phyloP scores from a whole-genome alignment of 495 filamentous ascomycete genomes.

The Penicillium verhagenii region DNA sequence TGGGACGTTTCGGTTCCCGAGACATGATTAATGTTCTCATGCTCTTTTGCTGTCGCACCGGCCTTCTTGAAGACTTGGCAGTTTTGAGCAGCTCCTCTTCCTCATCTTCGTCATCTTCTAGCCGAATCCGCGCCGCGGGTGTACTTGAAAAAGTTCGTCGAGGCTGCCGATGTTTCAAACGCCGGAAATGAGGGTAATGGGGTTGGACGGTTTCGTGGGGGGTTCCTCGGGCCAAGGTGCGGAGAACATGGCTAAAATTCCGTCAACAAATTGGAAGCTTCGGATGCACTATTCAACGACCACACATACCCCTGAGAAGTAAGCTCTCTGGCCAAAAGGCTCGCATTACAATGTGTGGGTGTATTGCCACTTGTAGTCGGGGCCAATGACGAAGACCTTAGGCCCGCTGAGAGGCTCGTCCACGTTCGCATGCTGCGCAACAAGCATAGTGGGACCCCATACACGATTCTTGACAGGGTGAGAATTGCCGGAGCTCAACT shows the following conservation, averaged over 20 bases:
- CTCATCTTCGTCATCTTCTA: constrained; percentile 16
- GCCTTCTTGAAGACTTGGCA: neutral
- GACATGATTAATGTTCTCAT: constrained; percentile 11
- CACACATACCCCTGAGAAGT: neutral
- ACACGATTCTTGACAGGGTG: neutral
- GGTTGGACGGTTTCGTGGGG: neutral
- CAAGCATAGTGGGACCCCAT: constrained; percentile 20
- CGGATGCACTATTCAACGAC: neutral
- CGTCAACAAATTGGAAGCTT: neutral
- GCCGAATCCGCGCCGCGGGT: neutral
- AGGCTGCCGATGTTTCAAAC: neutral
- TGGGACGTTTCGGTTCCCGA: constrained; percentile 2
- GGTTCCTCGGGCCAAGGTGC: neutral
- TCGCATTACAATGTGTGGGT: neutral
- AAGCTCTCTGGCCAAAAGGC: neutral
- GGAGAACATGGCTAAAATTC: neutral
- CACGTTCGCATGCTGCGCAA: constrained; percentile 23
- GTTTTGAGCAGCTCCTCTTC: neutral
- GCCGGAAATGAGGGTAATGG: neutral
- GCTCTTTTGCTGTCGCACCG: neutral
- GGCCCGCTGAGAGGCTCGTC: constrained; percentile 20
- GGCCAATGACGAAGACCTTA: constrained; percentile 16
- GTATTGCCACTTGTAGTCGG: constrained; percentile 2
- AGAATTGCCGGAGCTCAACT: neutral
- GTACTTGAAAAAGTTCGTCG: constrained; percentile 10